Evolutionary conservation across 2,329 filamentous ascomycete species (phyloP).

Genomic region (Pseudogymnoascus verrucosus): DNA sequence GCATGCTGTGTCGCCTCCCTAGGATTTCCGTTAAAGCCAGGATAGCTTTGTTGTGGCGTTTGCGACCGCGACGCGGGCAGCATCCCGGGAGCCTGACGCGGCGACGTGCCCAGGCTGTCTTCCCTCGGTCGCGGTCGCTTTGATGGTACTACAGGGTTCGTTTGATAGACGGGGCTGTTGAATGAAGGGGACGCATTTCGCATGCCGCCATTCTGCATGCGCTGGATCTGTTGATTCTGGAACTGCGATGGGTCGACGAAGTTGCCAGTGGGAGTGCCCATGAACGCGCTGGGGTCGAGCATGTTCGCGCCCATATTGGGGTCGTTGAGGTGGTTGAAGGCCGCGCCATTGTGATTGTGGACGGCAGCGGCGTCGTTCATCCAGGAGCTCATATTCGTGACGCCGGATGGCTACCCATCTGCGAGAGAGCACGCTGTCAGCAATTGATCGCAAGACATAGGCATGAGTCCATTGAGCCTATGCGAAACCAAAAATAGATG

Average conservation of each 20-base stretch:
- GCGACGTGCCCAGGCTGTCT: slow-evolving; percentile 77
- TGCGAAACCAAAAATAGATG: slow-evolving; percentile 18
- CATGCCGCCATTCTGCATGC: slow-evolving; percentile 75
- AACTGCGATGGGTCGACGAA: slow-evolving; percentile 50
- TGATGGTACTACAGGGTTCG: slow-evolving; percentile 78
- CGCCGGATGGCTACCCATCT: slow-evolving; percentile 33
- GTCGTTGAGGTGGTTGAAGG: slow-evolving; percentile 58
- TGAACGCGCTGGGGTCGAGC: slow-evolving; percentile 59
- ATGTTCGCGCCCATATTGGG: slow-evolving; percentile 48
- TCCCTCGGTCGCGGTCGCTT: slow-evolving; percentile 77
- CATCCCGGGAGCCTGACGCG: slow-evolving; percentile 65
- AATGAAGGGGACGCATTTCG: slow-evolving; percentile 77
- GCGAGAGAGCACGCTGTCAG: slow-evolving; percentile 23
- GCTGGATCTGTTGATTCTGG: slow-evolving; percentile 43
- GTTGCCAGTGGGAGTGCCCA: slow-evolving; percentile 43
- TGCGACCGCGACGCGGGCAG: slow-evolving; percentile 80
- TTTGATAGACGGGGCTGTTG: slow-evolving; percentile 71
- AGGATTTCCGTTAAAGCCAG: slow-evolving; percentile 59
- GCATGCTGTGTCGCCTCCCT: slow-evolving; percentile 53
- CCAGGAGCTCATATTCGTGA: slow-evolving; percentile 61
- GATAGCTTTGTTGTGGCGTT: slow-evolving; percentile 71
- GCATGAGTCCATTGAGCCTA: slow-evolving; percentile 19
- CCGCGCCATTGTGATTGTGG: slow-evolving; percentile 63
- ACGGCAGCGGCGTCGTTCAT: slow-evolving; percentile 59
- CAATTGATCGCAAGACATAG: slow-evolving; percentile 16